Conservation (phyloP, 306 rosid species). For the Echinosophora koreensis region DNA sequence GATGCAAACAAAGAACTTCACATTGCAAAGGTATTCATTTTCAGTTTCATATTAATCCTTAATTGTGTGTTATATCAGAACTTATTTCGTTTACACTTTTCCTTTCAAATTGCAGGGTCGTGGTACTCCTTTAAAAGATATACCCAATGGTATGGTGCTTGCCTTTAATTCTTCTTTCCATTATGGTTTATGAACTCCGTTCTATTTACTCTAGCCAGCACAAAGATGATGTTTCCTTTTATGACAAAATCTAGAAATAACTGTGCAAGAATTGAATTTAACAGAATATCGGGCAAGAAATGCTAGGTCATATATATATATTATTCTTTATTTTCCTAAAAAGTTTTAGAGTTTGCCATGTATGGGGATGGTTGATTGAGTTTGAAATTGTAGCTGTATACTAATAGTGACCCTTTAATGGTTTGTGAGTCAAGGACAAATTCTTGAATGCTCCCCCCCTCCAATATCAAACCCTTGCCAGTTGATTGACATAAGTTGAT, state of each 20-base stretch:
- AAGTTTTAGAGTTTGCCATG: not conserved
- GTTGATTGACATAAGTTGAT: conserved; percentile 23
- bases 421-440: conserved; percentile 15
- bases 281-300: conserved; percentile 1
- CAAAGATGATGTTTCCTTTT: not conserved
- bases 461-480: not conserved
- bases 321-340: not conserved
- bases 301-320: not conserved
- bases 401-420: not conserved
- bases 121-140: conserved; percentile 80
- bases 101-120: conserved; percentile 73
- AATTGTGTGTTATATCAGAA: not conserved
- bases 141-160: conserved; percentile 68
- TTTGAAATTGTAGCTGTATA: not conserved
- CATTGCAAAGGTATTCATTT: conserved; percentile 64
- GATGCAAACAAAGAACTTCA: conserved; percentile 78
- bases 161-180: conserved; percentile 26
- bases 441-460: not conserved
- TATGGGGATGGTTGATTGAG: not conserved
- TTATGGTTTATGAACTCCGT: not conserved
- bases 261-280: not conserved
- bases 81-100: conserved; percentile 32
- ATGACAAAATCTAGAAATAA: not conserved
- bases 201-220: not conserved
- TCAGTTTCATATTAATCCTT: not conserved